Conservation (phyloP, 352 stramenopile genomes). For the Globisporangium solare region DNA sequence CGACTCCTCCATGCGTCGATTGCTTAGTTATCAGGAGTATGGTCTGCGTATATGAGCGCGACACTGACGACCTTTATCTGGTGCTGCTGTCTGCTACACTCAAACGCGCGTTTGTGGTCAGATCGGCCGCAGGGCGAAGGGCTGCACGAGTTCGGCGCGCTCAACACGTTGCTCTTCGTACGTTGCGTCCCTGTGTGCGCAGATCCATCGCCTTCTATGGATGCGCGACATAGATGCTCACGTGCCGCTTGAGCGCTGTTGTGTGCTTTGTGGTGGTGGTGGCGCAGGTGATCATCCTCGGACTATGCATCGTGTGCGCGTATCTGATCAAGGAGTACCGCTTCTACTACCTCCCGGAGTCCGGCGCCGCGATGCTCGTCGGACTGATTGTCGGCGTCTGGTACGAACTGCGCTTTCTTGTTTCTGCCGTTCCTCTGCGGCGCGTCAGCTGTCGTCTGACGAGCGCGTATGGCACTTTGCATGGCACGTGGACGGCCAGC, state of each 20-base stretch:
- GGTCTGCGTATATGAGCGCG: not conserved
- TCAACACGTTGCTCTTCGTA: slow-evolving; percentile 87
- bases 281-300: slow-evolving; percentile 74
- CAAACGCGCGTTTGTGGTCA: slow-evolving; percentile 2
- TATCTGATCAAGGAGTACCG: slow-evolving; percentile 90
- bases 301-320: slow-evolving; percentile 86
- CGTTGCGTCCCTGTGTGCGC: slow-evolving; percentile 1
- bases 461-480: not conserved
- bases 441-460: not conserved
- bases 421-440: too few relatives aligned
- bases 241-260: not conserved
- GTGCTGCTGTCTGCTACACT: not conserved
- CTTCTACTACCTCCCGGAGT: slow-evolving; percentile 90
- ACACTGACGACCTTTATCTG: not conserved
- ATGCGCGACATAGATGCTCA: not conserved
- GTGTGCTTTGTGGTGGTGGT: not conserved
- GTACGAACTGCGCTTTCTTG: slow-evolving; percentile 17
- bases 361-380: slow-evolving; percentile 88
- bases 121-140: slow-evolving; percentile 66
- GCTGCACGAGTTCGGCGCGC: slow-evolving; percentile 80
- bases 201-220: too few relatives aligned
- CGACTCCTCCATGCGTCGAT: not conserved
- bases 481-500: slow-evolving; percentile 20
- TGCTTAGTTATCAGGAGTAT: too few relatives aligned
- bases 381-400: slow-evolving; percentile 84